phyloP scores from a whole-genome alignment of 495 filamentous ascomycete species.

The Viridothelium virens region DNA sequence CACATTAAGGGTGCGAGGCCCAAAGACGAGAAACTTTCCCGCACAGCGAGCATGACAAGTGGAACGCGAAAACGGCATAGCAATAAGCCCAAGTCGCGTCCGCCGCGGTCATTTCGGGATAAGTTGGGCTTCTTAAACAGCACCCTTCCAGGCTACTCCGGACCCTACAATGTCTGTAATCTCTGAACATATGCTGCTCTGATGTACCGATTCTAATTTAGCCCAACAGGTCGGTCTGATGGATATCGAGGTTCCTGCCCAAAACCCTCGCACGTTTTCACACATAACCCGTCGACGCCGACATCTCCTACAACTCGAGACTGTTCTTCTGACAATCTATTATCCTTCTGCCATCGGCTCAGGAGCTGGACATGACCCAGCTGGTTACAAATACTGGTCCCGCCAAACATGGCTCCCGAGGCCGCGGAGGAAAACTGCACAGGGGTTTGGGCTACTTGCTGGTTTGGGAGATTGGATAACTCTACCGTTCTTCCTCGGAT shows the following conservation, averaged over 20 bases:
- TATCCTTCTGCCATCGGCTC: constrained; percentile 31
- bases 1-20: not conserved
- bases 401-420: constrained; percentile 49
- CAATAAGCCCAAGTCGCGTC: constrained; percentile 31
- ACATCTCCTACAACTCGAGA: constrained; percentile 35
- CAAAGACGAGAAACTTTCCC: constrained; percentile 4
- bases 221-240: constrained; percentile 31
- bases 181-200: not conserved
- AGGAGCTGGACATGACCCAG: constrained; percentile 22
- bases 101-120: constrained; percentile 30
- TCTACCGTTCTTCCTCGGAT: constrained; percentile 41
- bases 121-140: constrained; percentile 28
- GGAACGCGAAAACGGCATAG: constrained; percentile 7
- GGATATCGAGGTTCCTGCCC: constrained; percentile 37
- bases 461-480: constrained; percentile 36
- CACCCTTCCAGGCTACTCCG: constrained; percentile 33
- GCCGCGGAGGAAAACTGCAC: constrained; percentile 42
- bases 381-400: constrained; percentile 34
- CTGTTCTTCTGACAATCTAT: constrained; percentile 37
- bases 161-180: constrained; percentile 30
- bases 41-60: constrained; percentile 10
- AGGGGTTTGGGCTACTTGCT: constrained; percentile 49
- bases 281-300: constrained; percentile 33
- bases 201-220: not conserved
- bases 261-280: constrained; percentile 33